phyloP scores from a whole-genome alignment of 371 early-diverging fungal species.

The Dichotomocladium elegans region DNA sequence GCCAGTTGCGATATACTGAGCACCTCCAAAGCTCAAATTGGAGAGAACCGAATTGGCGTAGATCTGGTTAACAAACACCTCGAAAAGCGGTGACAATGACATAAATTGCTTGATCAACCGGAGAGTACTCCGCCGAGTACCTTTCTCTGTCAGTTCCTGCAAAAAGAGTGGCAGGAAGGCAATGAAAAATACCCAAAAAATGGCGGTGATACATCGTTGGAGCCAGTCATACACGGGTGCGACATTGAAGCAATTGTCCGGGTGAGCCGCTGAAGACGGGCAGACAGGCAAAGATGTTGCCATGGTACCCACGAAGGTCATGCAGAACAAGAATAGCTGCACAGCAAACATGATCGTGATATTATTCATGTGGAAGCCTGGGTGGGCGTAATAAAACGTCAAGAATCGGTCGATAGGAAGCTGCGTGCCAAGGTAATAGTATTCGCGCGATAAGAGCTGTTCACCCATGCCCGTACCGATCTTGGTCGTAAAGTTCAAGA shows the following conservation, averaged over 20 bases:
- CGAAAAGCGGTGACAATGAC: constrained; percentile 84
- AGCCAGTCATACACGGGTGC: constrained; percentile 79
- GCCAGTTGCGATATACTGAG: constrained; percentile 85
- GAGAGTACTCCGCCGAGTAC: constrained; percentile 64
- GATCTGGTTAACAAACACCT: constrained; percentile 88
- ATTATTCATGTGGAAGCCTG: constrained; percentile 91
- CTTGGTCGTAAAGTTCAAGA: constrained; percentile 86
- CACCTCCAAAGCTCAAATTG: constrained; percentile 83
- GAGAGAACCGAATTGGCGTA: constrained; percentile 80
- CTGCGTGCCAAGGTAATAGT: constrained; percentile 83
- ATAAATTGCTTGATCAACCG: constrained; percentile 82
- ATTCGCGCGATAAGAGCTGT: constrained; percentile 85
- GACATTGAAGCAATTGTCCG: constrained; percentile 65
- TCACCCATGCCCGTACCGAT: constrained; percentile 92
- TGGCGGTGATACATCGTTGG: constrained; percentile 71
- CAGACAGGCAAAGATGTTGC: constrained; percentile 53
- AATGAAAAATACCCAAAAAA: constrained; percentile 77
- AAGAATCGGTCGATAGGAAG: constrained; percentile 81
- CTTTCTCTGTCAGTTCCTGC: constrained; percentile 86
- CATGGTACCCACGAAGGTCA: constrained; percentile 74
- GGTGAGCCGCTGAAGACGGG: constrained; percentile 9
- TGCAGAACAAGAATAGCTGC: constrained; percentile 79
- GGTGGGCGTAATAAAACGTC: constrained; percentile 85
- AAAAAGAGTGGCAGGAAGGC: constrained; percentile 83
- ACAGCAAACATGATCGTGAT: constrained; percentile 86